Evolutionary conservation across 306 rosid species (phyloP), one percentile per base, ranked within the genome.

Genomic region (Cajanus cajan): DNA sequence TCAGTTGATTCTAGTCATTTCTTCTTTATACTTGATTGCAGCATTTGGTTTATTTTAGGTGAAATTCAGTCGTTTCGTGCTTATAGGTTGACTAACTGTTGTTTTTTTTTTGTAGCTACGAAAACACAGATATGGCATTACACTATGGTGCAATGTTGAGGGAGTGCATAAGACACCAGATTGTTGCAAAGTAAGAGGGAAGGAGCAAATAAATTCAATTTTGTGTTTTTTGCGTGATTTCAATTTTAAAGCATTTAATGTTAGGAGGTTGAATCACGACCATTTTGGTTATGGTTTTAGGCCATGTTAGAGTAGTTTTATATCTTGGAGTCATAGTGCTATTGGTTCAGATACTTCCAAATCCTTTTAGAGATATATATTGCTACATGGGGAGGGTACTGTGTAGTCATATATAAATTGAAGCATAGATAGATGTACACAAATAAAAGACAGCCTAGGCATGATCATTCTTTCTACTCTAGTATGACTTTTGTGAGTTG

Each of bases 131-230:
- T 45, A 89, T 94, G 98, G 97, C 96, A 82, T 82, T 94, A 63
- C 98, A 94, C 80, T 94, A 88, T 78, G 94, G 98, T 63, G 86
- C 97, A 71, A 94, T 94, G 97, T 78, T 94, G 85, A 87, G 96
- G 85, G 98, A 94, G 85, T 94, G 98, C 85, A 92, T 94, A 81
- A 92, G 98, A 73, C 98, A 92, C 85, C 97, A 94, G 86, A 87
- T 76, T 61, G 97, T 94, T 87, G 98, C 98, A 58, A 94, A 82
- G 98, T 94, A 82, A 80, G 89, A 39, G 71, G 33, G 79, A 57
- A 13, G 28, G 50, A 74, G 33, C 22, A 22, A 7, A 13, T 18
- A 36, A 31, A 22, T 82, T 70, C 45, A 43, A 52, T 67, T 71
- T 40, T 63, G 12, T 55, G 33, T 22, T 82, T 70, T 18, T 25